Conservation (phyloP, 2,329 filamentous ascomycete species). For the Rutstroemia sp. region DNA sequence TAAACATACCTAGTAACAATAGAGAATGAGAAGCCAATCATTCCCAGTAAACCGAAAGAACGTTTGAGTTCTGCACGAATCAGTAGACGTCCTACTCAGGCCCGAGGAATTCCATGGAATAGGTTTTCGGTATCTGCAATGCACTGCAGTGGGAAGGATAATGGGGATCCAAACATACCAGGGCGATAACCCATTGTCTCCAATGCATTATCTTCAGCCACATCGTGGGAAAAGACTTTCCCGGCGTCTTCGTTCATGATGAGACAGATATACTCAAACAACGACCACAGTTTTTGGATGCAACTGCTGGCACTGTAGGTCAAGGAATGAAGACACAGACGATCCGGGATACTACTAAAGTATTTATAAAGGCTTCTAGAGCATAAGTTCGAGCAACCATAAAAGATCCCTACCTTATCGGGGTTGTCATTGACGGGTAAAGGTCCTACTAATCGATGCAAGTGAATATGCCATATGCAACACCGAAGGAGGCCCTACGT, state of each 20-base stretch:
- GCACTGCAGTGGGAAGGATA: not conserved
- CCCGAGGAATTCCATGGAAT: not conserved
- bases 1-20: conserved; percentile 43
- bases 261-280: not conserved
- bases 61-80: conserved; percentile 43
- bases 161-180: conserved; percentile 12
- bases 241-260: conserved; percentile 8
- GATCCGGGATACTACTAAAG: conserved; percentile 2
- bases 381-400: not conserved
- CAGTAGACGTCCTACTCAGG: not conserved
- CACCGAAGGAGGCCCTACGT: not conserved
- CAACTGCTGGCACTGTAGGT: not conserved
- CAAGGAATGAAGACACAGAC: not conserved
- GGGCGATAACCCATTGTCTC: conserved; percentile 22
- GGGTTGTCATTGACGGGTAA: conserved; percentile 6
- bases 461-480: conserved; percentile 4
- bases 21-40: conserved; percentile 52
- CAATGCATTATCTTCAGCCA: conserved; percentile 17
- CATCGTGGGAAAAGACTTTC: conserved; percentile 12
- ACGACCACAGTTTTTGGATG: not conserved
- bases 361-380: conserved; percentile 6
- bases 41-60: conserved; percentile 46
- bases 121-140: not conserved
- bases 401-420: conserved; percentile 5
- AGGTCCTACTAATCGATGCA: not conserved